These are phyloP conservation scores for Picocystis salinarum DNA, from an alignment of 139 green algal genomes.

Conservation along the genomic window DNA sequence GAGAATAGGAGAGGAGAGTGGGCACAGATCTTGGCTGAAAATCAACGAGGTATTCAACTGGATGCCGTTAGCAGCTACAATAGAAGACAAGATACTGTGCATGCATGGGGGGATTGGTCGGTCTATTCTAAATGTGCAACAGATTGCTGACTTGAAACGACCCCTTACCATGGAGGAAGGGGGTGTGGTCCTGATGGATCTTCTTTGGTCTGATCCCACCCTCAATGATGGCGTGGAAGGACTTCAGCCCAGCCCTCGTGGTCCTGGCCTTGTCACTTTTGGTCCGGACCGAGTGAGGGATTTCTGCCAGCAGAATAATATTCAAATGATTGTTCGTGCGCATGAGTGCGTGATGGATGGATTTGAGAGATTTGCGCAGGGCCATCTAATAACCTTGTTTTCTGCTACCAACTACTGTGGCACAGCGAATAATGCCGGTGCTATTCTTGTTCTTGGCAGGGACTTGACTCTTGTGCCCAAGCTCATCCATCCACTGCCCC, in stretches of 20 bases:
- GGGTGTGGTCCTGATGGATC: constrained; percentile 85
- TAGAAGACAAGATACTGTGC: constrained; percentile 89
- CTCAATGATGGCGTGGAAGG: constrained; percentile 86
- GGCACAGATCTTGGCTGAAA: not conserved
- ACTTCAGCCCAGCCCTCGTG: constrained; percentile 73
- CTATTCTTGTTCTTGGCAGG: constrained; percentile 82
- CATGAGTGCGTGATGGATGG: constrained; percentile 99
- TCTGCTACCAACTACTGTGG: constrained; percentile 98
- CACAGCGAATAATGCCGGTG: constrained; percentile 90
- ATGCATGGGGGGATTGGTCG: constrained; percentile 96
- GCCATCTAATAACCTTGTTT: constrained; percentile 87
- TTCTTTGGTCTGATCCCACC: constrained; percentile 93
- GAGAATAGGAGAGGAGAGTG: constrained; percentile 35
- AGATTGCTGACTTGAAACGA: constrained; percentile 77
- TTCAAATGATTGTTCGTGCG: constrained; percentile 97
- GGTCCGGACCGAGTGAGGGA: constrained; percentile 90
- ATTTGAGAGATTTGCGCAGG: constrained; percentile 90
- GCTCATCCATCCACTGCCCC: constrained; percentile 96
- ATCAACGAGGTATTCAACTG: constrained; percentile 98
- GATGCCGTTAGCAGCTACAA: constrained; percentile 83
- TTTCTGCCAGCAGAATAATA: constrained; percentile 90
- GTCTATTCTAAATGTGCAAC: constrained; percentile 61
- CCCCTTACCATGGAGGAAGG: constrained; percentile 91
- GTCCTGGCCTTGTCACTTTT: constrained; percentile 89
- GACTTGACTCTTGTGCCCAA: constrained; percentile 97